Evolutionary conservation across 2,329 filamentous ascomycete species (phyloP), one percentile per base, ranked within the genome.

Genomic region (Cordyceps cateniannulata): DNA sequence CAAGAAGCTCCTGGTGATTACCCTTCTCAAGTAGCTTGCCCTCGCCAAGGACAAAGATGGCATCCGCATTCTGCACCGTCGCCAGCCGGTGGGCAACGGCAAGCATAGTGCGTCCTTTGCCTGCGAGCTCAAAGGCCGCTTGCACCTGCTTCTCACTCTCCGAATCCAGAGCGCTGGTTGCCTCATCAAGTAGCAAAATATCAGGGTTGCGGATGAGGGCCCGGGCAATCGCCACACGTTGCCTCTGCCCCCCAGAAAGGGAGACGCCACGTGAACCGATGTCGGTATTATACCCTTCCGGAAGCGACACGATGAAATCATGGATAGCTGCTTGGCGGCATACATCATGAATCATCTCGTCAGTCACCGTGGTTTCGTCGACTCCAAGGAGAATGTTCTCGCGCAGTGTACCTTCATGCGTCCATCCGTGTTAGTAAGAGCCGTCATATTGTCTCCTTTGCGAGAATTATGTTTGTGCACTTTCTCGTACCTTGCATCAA

Each of bases 31-130:
- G 67, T 49, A 85, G 74, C 65, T 77, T 81, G 25, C 87, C 73
- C 63, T 86, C 81, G 12, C 88, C 88, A 51, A 95, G 83, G 0
- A 93, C 89, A 66, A 90, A 91, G 45, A 93, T 93, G 18, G 86
- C 76, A 70, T 93, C 87, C 1, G 89, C 88, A 65, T 92, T 88
- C 71, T 90, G 89, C 24, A 93, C 85, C 12, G 88, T 93, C 0
- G 87, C 87, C 53, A 93, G 77, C 18, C 90, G 79, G 70, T 93
- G 90, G 1, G 90, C 90, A 12, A 95, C 89, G 3, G 89, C 88
- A 2, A 95, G 78, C 63, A 89, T 90, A 1, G 90, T 86, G 6
- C 82, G 75, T 2, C 81, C 82, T 64, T 79, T 77, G 3, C 79
- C 80, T 0, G 84, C 85, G 49, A 78, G 78, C 76, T 91, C 86